A percentile compares a stretch with the other conserved stretches of the same genome.
These are phyloP conservation scores for Chrysosporium keratinophilum DNA, from an alignment of 2,329 filamentous ascomycete genomes.

Conservation along the genomic window DNA sequence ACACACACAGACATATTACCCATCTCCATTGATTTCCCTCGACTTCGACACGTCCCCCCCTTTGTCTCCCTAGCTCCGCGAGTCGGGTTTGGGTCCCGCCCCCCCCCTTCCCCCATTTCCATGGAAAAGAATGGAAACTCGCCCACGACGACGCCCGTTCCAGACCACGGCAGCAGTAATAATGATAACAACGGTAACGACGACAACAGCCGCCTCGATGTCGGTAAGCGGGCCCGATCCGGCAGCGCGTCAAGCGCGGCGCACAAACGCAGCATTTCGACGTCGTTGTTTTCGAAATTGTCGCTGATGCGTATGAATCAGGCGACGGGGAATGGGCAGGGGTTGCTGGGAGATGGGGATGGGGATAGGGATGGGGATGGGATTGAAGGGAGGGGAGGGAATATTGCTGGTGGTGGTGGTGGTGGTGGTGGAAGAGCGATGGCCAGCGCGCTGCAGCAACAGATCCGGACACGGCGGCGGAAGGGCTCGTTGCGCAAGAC, in stretches of 20 bases:
- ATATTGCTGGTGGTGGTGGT: slow-evolving; percentile 20
- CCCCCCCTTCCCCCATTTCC: no score
- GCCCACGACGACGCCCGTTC: slow-evolving; percentile 13
- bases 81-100: no score
- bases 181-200: background rate
- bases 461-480: slow-evolving; percentile 53
- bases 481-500: slow-evolving; percentile 82
- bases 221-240: slow-evolving; percentile 8
- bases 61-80: no score
- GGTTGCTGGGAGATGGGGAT: slow-evolving; percentile 15
- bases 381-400: slow-evolving; percentile 13
- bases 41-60: no score
- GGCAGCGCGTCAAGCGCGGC: slow-evolving; percentile 6
- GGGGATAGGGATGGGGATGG: slow-evolving; percentile 21
- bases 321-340: background rate
- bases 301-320: slow-evolving; percentile 14
- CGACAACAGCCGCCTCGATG: no score
- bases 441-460: slow-evolving; percentile 39
- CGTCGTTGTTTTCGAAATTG: slow-evolving; percentile 19
- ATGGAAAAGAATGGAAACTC: slow-evolving; percentile 9
- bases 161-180: background rate
- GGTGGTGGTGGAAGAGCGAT: slow-evolving; percentile 39
- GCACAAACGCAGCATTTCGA: slow-evolving; percentile 21
- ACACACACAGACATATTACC: no score
- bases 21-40: no score